phyloP scores from a whole-genome alignment of 257 asterid species.

The Forsythia viridissima region DNA sequence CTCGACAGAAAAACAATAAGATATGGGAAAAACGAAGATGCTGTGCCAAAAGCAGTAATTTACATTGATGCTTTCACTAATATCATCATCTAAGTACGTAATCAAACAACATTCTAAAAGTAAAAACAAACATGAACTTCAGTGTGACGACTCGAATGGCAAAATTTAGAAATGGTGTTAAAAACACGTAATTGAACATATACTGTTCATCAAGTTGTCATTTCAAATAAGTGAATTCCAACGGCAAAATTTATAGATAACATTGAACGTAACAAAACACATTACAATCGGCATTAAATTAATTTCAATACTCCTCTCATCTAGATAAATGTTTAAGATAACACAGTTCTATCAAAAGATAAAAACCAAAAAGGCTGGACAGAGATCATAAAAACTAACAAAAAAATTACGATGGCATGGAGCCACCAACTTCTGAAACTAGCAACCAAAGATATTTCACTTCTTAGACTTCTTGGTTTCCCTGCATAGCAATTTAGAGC shows the following conservation, averaged over 20 bases:
- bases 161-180: no score
- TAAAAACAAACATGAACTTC: no score
- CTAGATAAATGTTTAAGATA: constrained; percentile 25
- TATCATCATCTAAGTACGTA: no score
- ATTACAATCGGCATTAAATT: not conserved
- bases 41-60: no score
- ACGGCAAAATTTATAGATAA: not conserved
- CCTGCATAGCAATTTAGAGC: constrained; percentile 38
- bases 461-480: constrained; percentile 77
- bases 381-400: constrained; percentile 32
- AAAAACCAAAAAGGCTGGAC: constrained; percentile 6
- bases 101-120: no score
- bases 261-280: not conserved
- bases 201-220: no score
- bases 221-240: not conserved
- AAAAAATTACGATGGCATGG: constrained; percentile 17
- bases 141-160: no score
- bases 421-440: constrained; percentile 16
- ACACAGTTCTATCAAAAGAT: constrained; percentile 32
- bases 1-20: no score
- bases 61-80: no score
- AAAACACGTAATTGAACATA: no score
- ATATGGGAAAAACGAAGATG: no score
- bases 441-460: constrained; percentile 28
- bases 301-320: constrained; percentile 33